phyloP scores from a whole-genome alignment of 1,139 yeast genomes.

The Geotrichum klebahnii region DNA sequence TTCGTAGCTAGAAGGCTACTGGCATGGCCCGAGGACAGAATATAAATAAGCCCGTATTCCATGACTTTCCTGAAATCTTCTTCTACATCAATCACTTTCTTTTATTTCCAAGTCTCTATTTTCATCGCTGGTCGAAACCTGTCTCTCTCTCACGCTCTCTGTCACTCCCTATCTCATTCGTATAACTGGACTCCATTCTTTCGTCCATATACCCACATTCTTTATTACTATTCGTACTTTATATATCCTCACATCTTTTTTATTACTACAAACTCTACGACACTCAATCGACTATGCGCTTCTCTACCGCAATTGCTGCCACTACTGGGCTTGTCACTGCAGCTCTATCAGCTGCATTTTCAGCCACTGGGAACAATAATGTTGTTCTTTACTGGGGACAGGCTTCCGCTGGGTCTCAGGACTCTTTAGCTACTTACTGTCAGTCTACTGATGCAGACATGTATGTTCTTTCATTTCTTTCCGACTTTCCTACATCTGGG shows the following conservation, averaged over 20 bases:
- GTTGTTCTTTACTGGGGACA: conserved; percentile 91
- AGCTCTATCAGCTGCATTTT: conserved; percentile 13
- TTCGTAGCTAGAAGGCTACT: no score
- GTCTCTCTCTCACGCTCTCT: no score
- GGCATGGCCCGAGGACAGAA: no score
- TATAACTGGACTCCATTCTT: neutral
- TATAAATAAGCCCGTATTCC: no score
- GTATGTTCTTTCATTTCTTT: conserved; percentile 65
- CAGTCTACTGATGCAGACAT: conserved; percentile 66
- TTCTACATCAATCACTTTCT: no score
- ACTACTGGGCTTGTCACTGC: conserved; percentile 2
- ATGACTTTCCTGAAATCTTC: no score
- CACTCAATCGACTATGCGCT: conserved; percentile 7
- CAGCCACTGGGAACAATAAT: conserved; percentile 20
- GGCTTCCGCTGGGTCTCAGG: conserved; percentile 59
- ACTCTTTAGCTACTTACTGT: conserved; percentile 64
- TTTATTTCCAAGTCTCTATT: no score
- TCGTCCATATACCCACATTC: neutral
- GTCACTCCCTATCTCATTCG: no score
- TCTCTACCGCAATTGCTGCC: neutral
- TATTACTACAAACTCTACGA: neutral
- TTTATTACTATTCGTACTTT: no score
- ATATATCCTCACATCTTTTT: no score
- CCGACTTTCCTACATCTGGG: conserved; percentile 50
- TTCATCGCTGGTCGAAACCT: no score